Percentiles rank a stretch among this genome's conserved stretches.
Conservation (phyloP, 2,329 filamentous ascomycete genomes). For the Phyllachora maydis region DNA sequence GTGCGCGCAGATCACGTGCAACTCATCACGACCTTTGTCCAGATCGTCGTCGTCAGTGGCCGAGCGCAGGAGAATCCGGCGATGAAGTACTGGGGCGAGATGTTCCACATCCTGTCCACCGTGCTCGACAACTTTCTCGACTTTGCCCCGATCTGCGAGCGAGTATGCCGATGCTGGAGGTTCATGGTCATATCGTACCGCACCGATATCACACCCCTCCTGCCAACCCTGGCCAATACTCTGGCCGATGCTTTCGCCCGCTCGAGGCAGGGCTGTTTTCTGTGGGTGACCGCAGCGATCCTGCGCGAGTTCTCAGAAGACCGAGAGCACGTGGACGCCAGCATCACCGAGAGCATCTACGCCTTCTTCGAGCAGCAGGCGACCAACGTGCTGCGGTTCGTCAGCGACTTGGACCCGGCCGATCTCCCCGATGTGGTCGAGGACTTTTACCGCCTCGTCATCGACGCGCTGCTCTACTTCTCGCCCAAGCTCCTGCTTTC, state of each 20-base stretch:
- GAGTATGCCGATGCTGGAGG: slow-evolving; percentile 87
- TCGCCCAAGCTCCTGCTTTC: slow-evolving; percentile 68
- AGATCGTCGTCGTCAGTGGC: slow-evolving; percentile 45
- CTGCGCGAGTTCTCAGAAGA: slow-evolving; percentile 90
- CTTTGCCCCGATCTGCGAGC: slow-evolving; percentile 78
- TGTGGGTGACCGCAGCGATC: slow-evolving; percentile 95
- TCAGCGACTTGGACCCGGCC: slow-evolving; percentile 58
- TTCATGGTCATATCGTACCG: slow-evolving; percentile 95
- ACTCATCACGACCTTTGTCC: slow-evolving; percentile 76
- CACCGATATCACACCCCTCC: slow-evolving; percentile 66
- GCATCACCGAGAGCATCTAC: slow-evolving; percentile 77
- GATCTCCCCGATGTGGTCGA: slow-evolving; percentile 77
- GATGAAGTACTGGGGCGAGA: slow-evolving; percentile 89
- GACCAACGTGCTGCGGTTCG: slow-evolving; percentile 68
- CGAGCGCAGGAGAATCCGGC: slow-evolving; percentile 77
- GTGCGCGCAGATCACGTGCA: slow-evolving; percentile 57
- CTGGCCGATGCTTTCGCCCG: slow-evolving; percentile 67
- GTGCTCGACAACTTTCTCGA: slow-evolving; percentile 74
- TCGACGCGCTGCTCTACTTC: slow-evolving; percentile 86
- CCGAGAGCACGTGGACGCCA: slow-evolving; percentile 60
- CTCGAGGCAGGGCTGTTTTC: slow-evolving; percentile 84
- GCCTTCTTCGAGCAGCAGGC: slow-evolving; percentile 89
- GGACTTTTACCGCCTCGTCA: slow-evolving; percentile 85
- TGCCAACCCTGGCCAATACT: slow-evolving; percentile 74
- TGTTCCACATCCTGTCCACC: slow-evolving; percentile 70